Evolutionary conservation across 371 early-diverging fungal genomes (phyloP).

Genomic region (Zopfochytrium polystomum): DNA sequence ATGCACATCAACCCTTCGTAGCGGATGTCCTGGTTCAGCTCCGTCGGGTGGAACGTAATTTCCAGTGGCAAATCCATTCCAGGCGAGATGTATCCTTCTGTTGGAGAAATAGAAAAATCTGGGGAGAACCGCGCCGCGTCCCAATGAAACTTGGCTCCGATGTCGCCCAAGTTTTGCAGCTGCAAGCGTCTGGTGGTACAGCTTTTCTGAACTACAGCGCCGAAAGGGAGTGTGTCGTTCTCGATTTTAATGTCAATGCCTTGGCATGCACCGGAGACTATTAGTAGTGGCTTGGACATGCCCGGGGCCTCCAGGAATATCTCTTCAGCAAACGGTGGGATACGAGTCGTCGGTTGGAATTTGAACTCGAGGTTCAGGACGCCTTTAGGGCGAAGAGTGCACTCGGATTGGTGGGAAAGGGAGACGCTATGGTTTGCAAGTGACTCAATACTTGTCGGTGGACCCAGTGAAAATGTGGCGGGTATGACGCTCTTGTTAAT

Average conservation of each 20-base stretch:
- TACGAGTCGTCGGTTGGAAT: slow-evolving; percentile 46
- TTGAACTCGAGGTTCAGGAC: slow-evolving; percentile 39
- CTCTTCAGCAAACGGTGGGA: slow-evolving; percentile 50
- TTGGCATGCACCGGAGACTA: slow-evolving; percentile 52
- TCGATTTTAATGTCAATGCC: slow-evolving; percentile 54
- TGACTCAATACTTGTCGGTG: slow-evolving; percentile 30
- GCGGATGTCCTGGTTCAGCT: slow-evolving; percentile 50
- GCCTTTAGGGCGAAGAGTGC: slow-evolving; percentile 42
- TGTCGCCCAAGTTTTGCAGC: slow-evolving; percentile 53
- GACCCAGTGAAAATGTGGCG: slow-evolving; percentile 43
- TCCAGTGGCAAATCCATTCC: slow-evolving; percentile 55
- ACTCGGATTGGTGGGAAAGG: slow-evolving; percentile 18
- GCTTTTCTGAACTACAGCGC: slow-evolving; percentile 52
- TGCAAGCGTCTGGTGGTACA: slow-evolving; percentile 46
- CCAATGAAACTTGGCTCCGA: slow-evolving; percentile 54
- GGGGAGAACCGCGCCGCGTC: slow-evolving; percentile 42
- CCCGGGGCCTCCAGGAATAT: slow-evolving; percentile 43
- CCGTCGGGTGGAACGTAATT: slow-evolving; percentile 52
- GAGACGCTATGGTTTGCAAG: slow-evolving; percentile 28
- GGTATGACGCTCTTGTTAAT: slow-evolving; percentile 48
- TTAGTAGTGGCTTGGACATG: slow-evolving; percentile 34
- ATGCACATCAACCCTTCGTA: slow-evolving; percentile 46
- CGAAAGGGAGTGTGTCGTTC: slow-evolving; percentile 53
- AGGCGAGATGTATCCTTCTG: slow-evolving; percentile 57
- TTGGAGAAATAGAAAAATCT: slow-evolving; percentile 51